Evolutionary conservation across 2,329 filamentous ascomycete genomes (phyloP).

Genomic region (Talaromyces albobiverticillius): DNA sequence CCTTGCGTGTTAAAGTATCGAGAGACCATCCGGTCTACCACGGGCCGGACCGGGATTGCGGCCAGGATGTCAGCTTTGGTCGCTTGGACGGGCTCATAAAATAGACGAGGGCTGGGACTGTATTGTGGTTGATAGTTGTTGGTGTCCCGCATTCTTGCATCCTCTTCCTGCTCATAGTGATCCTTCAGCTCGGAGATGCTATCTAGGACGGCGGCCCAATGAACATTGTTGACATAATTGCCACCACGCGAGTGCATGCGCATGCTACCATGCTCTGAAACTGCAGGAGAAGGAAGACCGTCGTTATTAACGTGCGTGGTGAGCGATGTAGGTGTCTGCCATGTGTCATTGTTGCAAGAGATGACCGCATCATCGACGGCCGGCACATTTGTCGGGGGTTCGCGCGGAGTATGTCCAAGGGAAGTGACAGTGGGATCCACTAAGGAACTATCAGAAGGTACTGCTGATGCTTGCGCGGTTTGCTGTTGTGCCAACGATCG

Average conservation of each 20-base stretch:
- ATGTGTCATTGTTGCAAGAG: too few relatives aligned
- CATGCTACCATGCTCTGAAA: background rate
- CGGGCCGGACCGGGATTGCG: conserved; percentile 6
- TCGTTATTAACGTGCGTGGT: background rate
- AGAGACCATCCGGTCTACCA: conserved; percentile 16
- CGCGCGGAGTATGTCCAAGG: too few relatives aligned
- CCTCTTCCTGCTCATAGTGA: background rate
- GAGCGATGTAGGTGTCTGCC: too few relatives aligned
- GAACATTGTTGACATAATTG: background rate
- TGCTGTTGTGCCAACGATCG: conserved; percentile 16
- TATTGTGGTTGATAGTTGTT: background rate
- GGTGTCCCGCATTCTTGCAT: background rate
- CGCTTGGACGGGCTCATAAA: conserved; percentile 6
- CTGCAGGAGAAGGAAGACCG: background rate
- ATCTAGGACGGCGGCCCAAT: conserved; percentile 10
- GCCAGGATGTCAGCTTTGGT: conserved; percentile 5
- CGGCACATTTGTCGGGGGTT: too few relatives aligned
- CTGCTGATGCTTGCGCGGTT: too few relatives aligned
- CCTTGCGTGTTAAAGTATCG: conserved; percentile 3
- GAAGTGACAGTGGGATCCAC: too few relatives aligned
- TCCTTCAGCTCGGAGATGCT: conserved; percentile 8
- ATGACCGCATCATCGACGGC: too few relatives aligned
- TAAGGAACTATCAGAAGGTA: too few relatives aligned
- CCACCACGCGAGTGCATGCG: background rate
- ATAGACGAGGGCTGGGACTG: background rate